Evolutionary conservation across 2,329 filamentous ascomycete species (phyloP), one percentile per base, ranked within the genome.

Genomic region (Diplodia mutila): DNA sequence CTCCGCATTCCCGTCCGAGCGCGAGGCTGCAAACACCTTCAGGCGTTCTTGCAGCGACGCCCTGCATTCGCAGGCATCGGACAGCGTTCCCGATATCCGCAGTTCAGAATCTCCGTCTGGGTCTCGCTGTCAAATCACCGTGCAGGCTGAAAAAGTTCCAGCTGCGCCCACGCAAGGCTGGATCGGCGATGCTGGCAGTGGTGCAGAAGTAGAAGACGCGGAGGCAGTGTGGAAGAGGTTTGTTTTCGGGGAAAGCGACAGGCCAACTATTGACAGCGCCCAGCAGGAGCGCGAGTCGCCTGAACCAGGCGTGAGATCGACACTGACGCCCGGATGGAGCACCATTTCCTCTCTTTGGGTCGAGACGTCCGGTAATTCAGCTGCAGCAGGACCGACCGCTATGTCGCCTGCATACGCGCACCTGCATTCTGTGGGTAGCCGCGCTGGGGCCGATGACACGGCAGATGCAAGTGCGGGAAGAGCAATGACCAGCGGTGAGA

Each of bases 151-250:
- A 23, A 34, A 46, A 14, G 48, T 34, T 52, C 14, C 61, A 42
- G 32, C 49, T 65, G 34, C 32, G 25, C 23, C 25, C 29, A 23
- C 65, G 55, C 46, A 67, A 39, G 64, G 53, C 42, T 57, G 34
- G 54, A 67, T 67, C 65, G 59, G 37, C 49, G 66, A 64, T 48
- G 25, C 59, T 48, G 66, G 49, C 34, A 42, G 46, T n/a, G 57
- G 27, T 34, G 69, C 21, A 46, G n/a, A 46, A 9, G n/a, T 2
- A 46, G 18, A 66, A 18, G 67, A 67, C 14, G 70, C 72, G 49
- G 76, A 78, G 59, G 67, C 68, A 59, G 65, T 76, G 39, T 80
- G 78, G 78, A 75, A 69, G 70, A 71, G 65, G 14, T 77, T 78
- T 52, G 74, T 77, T 29, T 74, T 78, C 53, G 74, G 72, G 23